phyloP scores from a whole-genome alignment of 257 asterid genomes.

The Solanum chaucha region DNA sequence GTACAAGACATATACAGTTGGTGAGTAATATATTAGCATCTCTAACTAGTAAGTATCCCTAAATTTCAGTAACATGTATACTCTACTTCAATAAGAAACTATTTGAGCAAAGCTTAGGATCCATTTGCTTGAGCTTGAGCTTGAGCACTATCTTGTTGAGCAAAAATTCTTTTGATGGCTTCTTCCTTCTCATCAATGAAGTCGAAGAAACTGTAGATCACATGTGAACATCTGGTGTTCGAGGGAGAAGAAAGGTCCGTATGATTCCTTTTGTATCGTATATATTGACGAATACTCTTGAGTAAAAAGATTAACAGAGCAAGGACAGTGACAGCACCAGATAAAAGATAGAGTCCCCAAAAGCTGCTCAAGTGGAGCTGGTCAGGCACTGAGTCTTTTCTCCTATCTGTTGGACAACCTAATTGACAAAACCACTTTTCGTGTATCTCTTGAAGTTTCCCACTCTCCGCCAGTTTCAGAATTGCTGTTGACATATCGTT shows the following conservation, averaged over 20 bases:
- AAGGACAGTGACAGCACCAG: conserved; percentile 23
- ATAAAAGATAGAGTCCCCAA: conserved; percentile 65
- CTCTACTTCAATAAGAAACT: not conserved
- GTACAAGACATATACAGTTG: not conserved
- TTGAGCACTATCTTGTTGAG: conserved; percentile 13
- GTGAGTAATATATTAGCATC: not conserved
- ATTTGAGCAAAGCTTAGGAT: not conserved
- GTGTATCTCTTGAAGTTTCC: conserved; percentile 51
- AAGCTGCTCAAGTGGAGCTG: conserved; percentile 67
- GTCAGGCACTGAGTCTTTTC: conserved; percentile 37
- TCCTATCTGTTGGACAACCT: conserved; percentile 39
- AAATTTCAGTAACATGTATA: not conserved
- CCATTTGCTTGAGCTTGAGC: not conserved
- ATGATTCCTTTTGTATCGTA: conserved; percentile 15
- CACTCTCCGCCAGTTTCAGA: conserved; percentile 51
- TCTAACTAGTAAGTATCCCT: not conserved
- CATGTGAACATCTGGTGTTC: conserved; percentile 4
- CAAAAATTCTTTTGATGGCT: conserved; percentile 22
- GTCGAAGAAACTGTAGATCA: conserved; percentile 16
- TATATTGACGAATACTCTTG: conserved; percentile 17
- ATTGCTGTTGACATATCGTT: conserved; percentile 73
- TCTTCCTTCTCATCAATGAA: conserved; percentile 37
- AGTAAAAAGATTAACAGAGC: conserved; percentile 7
- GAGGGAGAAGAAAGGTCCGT: conserved; percentile 11
- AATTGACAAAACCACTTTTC: conserved; percentile 56